phyloP scores from a whole-genome alignment of 2,329 filamentous ascomycete genomes.

The Aspergillus awamori region DNA sequence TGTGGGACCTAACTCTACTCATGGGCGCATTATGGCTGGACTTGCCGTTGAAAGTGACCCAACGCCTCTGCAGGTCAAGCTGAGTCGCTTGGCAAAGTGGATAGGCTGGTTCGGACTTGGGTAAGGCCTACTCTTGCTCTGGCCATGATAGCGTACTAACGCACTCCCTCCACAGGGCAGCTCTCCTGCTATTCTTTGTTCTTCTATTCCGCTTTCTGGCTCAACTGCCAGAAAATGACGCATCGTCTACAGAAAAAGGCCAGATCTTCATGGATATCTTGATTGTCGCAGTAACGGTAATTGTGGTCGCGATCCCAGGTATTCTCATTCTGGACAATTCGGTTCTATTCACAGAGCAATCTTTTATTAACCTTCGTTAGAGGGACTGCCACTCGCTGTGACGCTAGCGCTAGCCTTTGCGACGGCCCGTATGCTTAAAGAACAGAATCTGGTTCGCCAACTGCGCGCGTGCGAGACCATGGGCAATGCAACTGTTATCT shows the following conservation, averaged over 20 bases:
- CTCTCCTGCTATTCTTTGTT: constrained; percentile 78
- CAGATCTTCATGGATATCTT: constrained; percentile 71
- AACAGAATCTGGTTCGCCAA: constrained; percentile 73
- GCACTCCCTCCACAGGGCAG: constrained; percentile 40
- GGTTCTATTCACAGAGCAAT: too few species aligned
- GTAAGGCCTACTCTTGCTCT: constrained; percentile 14
- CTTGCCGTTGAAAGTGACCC: constrained; percentile 71
- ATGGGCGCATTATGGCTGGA: constrained; percentile 72
- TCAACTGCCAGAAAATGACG: constrained; percentile 58
- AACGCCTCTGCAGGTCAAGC: constrained; percentile 73
- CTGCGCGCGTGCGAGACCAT: constrained; percentile 77
- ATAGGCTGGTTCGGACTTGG: constrained; percentile 67
- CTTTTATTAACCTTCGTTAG: constrained; percentile 31
- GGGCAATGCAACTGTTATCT: constrained; percentile 76
- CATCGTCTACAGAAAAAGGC: constrained; percentile 66
- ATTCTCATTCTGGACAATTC: neutral
- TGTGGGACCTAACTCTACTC: constrained; percentile 70
- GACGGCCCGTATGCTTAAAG: constrained; percentile 72
- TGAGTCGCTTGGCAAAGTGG: constrained; percentile 72
- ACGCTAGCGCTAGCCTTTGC: constrained; percentile 74
- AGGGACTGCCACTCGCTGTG: constrained; percentile 73
- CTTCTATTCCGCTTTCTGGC: constrained; percentile 82
- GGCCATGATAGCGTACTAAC: too few species aligned
- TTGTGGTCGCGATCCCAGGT: constrained; percentile 70
- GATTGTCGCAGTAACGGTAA: constrained; percentile 74